Evolutionary conservation across 176 grass and related monocot species (phyloP), one percentile per base, ranked within the genome.

Genomic region (Oryza coarctata): DNA sequence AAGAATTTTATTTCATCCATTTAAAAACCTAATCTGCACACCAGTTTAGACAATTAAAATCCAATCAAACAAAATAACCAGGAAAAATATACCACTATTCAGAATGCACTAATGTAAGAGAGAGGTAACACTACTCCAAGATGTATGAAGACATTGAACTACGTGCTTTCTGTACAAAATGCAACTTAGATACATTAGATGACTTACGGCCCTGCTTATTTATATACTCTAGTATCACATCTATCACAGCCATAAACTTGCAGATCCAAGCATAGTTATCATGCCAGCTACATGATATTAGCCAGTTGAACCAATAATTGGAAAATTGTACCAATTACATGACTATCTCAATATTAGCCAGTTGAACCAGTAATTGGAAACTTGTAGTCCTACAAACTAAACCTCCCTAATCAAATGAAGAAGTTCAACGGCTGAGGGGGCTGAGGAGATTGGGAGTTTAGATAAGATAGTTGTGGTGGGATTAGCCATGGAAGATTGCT

Each of bases 1-100:
- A 74, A 79, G 75, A 84, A 74, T 88, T 87, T 57, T 68, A 79
- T 68, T 84, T 84, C 68, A 33, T 60, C 81, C 86, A 74, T 84
- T 84, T 79, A n/a, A 79, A 88, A 88, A 88, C 86, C 75, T 84
- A 88, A 88, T 79, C 86, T 88, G 81, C 86, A 88, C 68, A 88
- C 81, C 86, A 88, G 78, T 88, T 74, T 79, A 88, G 44, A 84
- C 79, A 4, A 73, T 84, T 88, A 84, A 62, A 84, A 84, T 84
- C 34, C 47, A 41, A 41, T 65, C 30, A 50, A 47, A 34, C 55
- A 69, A 67, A 70, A 72, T 5, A 57, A 52, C 11, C 10, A 66
- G 44, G 28, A 70, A 81, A 79, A 88, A 39, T 27, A 76, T 64
- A 33, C 26, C 63, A 81, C 20, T 76, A n/a, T 23, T 39, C 18